A percentile compares a stretch with the other conserved stretches of the same genome.
These are phyloP conservation scores for Acorus calamus DNA, from an alignment of 106 monocot species.

Conservation along the genomic window DNA sequence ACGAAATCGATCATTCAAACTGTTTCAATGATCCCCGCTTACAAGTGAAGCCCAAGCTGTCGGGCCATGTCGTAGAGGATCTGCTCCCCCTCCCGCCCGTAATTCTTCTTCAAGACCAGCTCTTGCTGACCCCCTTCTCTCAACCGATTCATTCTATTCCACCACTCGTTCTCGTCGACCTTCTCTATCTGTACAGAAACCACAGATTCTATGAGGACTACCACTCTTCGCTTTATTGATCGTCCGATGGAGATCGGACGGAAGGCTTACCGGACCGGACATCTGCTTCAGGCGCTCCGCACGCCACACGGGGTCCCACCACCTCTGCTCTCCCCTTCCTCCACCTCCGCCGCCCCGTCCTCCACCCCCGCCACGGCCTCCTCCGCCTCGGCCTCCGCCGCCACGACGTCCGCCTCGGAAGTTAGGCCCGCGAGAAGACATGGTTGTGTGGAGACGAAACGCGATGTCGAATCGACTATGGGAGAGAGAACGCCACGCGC, in stretches of 20 bases:
- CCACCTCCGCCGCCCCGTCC: conserved; percentile 28
- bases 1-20: not conserved
- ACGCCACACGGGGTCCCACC: conserved; percentile 82
- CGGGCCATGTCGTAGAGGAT: conserved; percentile 74
- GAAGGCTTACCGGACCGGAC: conserved; percentile 2
- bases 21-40: conserved; percentile 15
- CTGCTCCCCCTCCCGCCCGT: conserved; percentile 74
- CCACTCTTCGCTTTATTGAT: not conserved
- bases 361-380: conserved; percentile 16
- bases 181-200: conserved; percentile 60
- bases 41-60: conserved; percentile 76
- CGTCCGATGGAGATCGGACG: not conserved
- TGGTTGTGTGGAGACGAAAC: conserved; percentile 3
- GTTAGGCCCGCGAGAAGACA: conserved; percentile 58
- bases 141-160: conserved; percentile 53
- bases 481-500: no score
- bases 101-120: conserved; percentile 68
- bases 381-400: conserved; percentile 9
- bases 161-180: conserved; percentile 87
- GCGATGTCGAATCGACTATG: no score
- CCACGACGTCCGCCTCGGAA: conserved; percentile 39
- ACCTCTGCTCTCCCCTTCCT: conserved; percentile 61
- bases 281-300: conserved; percentile 75
- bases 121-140: conserved; percentile 69
- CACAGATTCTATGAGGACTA: not conserved